Base-by-base conservation (phyloP, 805 yeast genomes). In the Scheffersomyces ergatensis region DNA sequence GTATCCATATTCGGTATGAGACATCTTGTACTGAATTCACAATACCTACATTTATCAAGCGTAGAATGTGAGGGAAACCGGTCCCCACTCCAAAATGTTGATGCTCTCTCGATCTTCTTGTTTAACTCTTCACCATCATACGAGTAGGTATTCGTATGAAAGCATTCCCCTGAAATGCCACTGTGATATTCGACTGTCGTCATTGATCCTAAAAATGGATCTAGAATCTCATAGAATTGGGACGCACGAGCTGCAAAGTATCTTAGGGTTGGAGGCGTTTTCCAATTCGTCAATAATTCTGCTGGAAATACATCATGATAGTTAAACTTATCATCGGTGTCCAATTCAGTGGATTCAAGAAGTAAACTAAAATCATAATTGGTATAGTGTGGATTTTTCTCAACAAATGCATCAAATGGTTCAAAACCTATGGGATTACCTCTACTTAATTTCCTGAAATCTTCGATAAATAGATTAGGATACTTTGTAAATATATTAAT, bases 51-150 rank as follows among this genome's bases (percentile, higher is more conserved):
- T 43, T 70, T 70, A 3, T 60, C 55, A 40, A 47, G 61, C 7
- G 54, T 50, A 3, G 76, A 67, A 5, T 72, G 72, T 23, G 50
- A 52, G 1, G 87, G 85, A 3, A 54, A 56, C 34, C 85, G 60
- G 24, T 58, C 49, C 0, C 89, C 89, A 49, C 67, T 64, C 89
- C 89, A 84, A 46, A 80, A 76, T 18, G 53, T 52, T 38, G 75
- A 48, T 2, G 80, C 66, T 9, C 55, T 47, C 0, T 46, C 34
- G 2, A 75, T 54, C 6, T 63, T 55, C 2, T 47, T 26, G 1
- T 60, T 45, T 2, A 78, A 50, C 11, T 45, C 51, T 0, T 46
- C 37, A 4, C 54, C 50, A 36, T 71, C 63, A 50, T 68, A 80
- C 3, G 56, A 42, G 39, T 75, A 76, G 7, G 53, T 35, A 0